These are phyloP conservation scores for Fraxinus sp. DNA, from an alignment of 305 asterid species.

Conservation along the genomic window DNA sequence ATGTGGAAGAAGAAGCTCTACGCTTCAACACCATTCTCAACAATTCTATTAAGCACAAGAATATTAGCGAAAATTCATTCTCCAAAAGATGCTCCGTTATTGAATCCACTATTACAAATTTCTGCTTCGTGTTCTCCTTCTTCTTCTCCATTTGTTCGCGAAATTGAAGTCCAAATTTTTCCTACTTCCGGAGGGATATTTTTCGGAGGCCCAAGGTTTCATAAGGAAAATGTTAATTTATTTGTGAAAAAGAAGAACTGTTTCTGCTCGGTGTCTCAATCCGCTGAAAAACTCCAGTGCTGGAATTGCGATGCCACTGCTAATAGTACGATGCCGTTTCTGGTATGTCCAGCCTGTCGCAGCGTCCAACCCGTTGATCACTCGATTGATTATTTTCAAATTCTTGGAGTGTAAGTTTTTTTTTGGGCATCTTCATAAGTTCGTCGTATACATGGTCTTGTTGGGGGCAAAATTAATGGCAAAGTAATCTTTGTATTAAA, in stretches of 20 bases:
- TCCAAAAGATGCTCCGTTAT: neutral
- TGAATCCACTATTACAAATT: constrained; percentile 13
- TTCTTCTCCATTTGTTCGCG: constrained; percentile 14
- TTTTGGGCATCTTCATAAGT: neutral
- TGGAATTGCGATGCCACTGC: constrained; percentile 71
- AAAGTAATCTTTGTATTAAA: neutral
- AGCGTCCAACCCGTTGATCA: constrained; percentile 64
- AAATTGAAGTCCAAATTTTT: constrained; percentile 18
- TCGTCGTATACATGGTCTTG: neutral
- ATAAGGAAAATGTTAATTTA: constrained; percentile 11
- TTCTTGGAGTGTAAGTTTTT: constrained; percentile 71
- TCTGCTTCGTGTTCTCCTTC: constrained; percentile 27
- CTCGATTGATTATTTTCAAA: constrained; percentile 72
- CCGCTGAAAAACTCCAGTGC: constrained; percentile 43
- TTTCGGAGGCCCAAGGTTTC: constrained; percentile 16
- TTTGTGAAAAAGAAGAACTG: constrained; percentile 5
- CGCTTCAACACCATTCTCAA: constrained; percentile 22
- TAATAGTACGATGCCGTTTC: constrained; percentile 47
- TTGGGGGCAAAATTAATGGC: neutral
- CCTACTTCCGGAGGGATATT: constrained; percentile 25
- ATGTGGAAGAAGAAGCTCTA: constrained; percentile 61
- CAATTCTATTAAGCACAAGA: constrained; percentile 18
- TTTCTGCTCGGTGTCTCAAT: constrained; percentile 45
- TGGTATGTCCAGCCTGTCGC: constrained; percentile 72
- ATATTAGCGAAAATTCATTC: neutral